Conservation (phyloP, 2,329 filamentous ascomycete genomes). For the Sclerotiophoma versabilis region DNA sequence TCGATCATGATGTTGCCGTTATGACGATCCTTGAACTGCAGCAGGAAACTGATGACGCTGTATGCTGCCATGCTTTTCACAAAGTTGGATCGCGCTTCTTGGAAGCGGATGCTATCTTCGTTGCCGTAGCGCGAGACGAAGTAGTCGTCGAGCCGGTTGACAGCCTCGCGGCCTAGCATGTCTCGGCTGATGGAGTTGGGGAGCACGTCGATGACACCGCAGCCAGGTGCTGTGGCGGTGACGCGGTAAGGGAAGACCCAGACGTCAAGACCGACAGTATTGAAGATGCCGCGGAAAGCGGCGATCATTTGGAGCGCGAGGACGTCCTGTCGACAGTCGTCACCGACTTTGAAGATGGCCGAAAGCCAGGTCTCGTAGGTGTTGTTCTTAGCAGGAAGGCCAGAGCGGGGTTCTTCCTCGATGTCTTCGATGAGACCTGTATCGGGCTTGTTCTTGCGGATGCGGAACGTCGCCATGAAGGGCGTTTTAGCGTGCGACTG, state of each 20-base stretch:
- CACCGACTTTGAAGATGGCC: conserved; percentile 99
- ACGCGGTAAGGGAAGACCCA: conserved; percentile 98
- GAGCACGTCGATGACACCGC: conserved; percentile 96
- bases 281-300: conserved; percentile 96
- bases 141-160: conserved; percentile 98
- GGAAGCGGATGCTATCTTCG: conserved; percentile 92
- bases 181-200: conserved; percentile 98
- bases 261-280: conserved; percentile 91
- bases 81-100: conserved; percentile 94
- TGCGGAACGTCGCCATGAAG: conserved; percentile 98
- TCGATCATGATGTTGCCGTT: conserved; percentile 99
- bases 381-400: conserved; percentile 50
- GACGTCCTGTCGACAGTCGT: conserved; percentile 97
- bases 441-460: conserved; percentile 75
- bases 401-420: conserved; percentile 42
- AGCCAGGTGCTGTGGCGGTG: conserved; percentile 94
- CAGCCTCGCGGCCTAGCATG: conserved; percentile 96
- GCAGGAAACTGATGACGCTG: conserved; percentile 91
- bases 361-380: conserved; percentile 98
- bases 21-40: conserved; percentile 99
- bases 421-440: conserved; percentile 35
- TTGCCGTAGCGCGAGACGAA: conserved; percentile 97
- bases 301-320: conserved; percentile 97
- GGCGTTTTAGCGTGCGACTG: conserved; percentile 98
- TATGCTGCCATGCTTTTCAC: conserved; percentile 99